These are phyloP conservation scores for Kwoniella botswanensis DNA, from an alignment of 768 basidiomycete species.

Conservation along the genomic window DNA sequence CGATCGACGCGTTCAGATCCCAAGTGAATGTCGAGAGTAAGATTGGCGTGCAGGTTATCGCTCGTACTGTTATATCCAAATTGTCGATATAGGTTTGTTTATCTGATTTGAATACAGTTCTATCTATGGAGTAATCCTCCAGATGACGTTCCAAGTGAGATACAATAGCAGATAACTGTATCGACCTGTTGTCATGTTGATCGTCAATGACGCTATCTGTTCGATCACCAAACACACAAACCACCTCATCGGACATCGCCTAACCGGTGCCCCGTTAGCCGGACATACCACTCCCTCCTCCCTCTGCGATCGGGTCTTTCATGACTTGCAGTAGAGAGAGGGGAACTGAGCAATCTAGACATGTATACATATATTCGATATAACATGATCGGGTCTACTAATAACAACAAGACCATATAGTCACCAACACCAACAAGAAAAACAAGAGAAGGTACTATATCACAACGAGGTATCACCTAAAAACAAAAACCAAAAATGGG, in stretches of 20 bases:
- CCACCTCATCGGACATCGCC: not conserved
- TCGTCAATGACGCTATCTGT: not conserved
- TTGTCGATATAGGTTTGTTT: not conserved
- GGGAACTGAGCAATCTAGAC: not conserved
- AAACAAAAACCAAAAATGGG: not conserved
- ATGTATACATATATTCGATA: not conserved
- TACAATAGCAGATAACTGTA: not conserved
- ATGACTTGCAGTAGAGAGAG: too few species aligned
- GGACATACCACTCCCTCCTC: not conserved
- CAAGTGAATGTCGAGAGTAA: not conserved
- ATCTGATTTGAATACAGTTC: not conserved
- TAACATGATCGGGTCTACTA: conserved; percentile 4
- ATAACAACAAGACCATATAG: conserved; percentile 10
- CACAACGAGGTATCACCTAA: not conserved
- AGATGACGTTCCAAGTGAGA: not conserved
- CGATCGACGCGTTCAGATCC: not conserved
- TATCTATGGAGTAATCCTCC: not conserved
- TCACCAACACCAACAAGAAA: not conserved
- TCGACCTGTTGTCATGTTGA: too few species aligned
- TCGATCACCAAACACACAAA: not conserved
- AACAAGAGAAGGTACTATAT: not conserved
- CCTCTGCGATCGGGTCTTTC: not conserved
- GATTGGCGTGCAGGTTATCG: too few species aligned
- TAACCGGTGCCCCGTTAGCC: not conserved
- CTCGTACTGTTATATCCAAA: not conserved